A percentile compares a stretch with the other conserved stretches of the same genome.
Evolutionary conservation across 2,329 filamentous ascomycete species (phyloP).

Genomic region (Epichloe baconii): DNA sequence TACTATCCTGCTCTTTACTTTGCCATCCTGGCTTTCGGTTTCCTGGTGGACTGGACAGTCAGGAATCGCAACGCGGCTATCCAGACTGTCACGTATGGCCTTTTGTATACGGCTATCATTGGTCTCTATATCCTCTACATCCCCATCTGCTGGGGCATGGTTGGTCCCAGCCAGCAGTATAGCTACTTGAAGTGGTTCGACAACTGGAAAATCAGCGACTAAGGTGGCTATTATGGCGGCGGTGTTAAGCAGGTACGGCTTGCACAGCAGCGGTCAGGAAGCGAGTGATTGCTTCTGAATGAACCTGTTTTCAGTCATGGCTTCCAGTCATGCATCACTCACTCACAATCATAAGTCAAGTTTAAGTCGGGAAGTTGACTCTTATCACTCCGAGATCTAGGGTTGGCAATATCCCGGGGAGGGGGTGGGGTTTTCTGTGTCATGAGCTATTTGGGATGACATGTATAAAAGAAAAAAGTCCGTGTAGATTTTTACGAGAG

Average conservation of each 20-base stretch:
- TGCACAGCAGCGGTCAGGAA: neutral
- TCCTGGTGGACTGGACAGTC: conserved; percentile 75
- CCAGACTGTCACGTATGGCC: conserved; percentile 56
- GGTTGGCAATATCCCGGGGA: conserved; percentile 6
- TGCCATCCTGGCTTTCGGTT: conserved; percentile 79
- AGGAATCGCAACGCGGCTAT: conserved; percentile 50
- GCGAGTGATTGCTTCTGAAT: neutral
- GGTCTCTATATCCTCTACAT: conserved; percentile 83
- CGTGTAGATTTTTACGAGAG: conserved; percentile 6
- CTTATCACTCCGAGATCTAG: conserved; percentile 3
- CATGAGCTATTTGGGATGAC: conserved; percentile 10
- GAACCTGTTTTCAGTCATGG: neutral
- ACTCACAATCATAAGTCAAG: neutral
- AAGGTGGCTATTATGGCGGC: conserved; percentile 8
- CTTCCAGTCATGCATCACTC: neutral
- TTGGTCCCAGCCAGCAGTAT: conserved; percentile 71
- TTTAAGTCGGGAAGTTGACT: neutral
- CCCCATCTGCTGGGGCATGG: conserved; percentile 94
- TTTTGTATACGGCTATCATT: conserved; percentile 62
- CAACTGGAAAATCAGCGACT: conserved; percentile 70
- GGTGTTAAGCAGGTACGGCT: neutral
- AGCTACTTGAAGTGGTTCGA: conserved; percentile 88
- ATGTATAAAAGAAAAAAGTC: conserved; percentile 10
- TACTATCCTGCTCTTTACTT: conserved; percentile 99
- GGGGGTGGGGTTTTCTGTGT: conserved; percentile 6